Conservation (phyloP, 192 early-diverging fungal genomes). For the Coemansia sp. region DNA sequence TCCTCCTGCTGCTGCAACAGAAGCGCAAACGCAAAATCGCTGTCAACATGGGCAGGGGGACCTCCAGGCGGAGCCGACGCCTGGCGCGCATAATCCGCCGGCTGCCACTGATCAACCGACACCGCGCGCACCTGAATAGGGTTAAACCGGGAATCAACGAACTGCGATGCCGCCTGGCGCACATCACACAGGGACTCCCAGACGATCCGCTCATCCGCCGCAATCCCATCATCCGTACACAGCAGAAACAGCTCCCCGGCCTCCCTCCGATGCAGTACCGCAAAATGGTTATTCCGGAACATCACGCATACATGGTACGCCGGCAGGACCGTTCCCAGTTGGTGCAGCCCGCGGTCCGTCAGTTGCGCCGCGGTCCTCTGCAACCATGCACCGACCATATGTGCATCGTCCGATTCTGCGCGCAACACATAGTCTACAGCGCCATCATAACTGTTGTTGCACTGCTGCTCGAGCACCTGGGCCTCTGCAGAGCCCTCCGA, state of each 20-base stretch:
- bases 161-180: slow-evolving; percentile 61
- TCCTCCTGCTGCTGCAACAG: slow-evolving; percentile 49
- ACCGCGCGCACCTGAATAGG: slow-evolving; percentile 2
- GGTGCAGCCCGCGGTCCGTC: slow-evolving; percentile 73
- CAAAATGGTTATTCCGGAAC: slow-evolving; percentile 96
- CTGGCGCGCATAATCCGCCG: slow-evolving; percentile 27
- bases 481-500: slow-evolving; percentile 60
- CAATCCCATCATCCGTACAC: slow-evolving; percentile 71
- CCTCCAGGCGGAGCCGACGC: not conserved
- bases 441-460: slow-evolving; percentile 72
- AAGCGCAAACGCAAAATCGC: slow-evolving; percentile 54
- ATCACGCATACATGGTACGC: slow-evolving; percentile 66
- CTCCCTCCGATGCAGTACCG: slow-evolving; percentile 65
- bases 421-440: slow-evolving; percentile 77
- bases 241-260: slow-evolving; percentile 58
- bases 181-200: slow-evolving; percentile 75
- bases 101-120: not conserved
- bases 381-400: slow-evolving; percentile 65
- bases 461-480: slow-evolving; percentile 50
- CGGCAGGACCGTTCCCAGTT: slow-evolving; percentile 65
- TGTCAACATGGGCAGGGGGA: slow-evolving; percentile 29
- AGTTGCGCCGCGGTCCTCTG: slow-evolving; percentile 77
- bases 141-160: slow-evolving; percentile 61
- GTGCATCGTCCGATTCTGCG: slow-evolving; percentile 60
- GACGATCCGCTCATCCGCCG: slow-evolving; percentile 61